A percentile compares a stretch with the other conserved stretches of the same genome.
phyloP scores from a whole-genome alignment of 73 alveolate genomes.

The Paramecium octaurelia region DNA sequence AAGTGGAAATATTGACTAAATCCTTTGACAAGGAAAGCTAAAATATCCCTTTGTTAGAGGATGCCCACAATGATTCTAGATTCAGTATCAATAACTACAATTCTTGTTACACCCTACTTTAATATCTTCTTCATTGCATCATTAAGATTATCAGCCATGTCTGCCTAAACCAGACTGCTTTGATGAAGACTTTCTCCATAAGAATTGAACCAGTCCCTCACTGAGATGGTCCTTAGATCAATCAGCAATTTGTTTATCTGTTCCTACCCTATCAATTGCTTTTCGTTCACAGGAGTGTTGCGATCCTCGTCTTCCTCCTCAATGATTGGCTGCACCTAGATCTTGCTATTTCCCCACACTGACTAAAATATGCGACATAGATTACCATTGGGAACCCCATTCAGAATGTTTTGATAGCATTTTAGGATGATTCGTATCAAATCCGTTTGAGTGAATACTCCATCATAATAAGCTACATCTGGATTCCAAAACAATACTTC shows the following conservation, averaged over 20 bases:
- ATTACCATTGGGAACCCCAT: slow-evolving; percentile 27
- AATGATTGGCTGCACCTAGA: not conserved
- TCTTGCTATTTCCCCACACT: slow-evolving; percentile 6
- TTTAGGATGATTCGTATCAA: slow-evolving; percentile 25
- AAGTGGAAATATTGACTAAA: slow-evolving; percentile 23
- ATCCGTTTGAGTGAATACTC: slow-evolving; percentile 41
- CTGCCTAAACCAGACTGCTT: not conserved
- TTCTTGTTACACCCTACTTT: slow-evolving; percentile 31
- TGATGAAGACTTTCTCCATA: slow-evolving; percentile 40
- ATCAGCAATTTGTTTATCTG: not conserved
- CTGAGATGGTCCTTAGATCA: slow-evolving; percentile 3
- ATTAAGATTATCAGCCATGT: slow-evolving; percentile 16
- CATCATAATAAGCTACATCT: slow-evolving; percentile 52
- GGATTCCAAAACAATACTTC: slow-evolving; percentile 56
- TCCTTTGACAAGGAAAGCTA: slow-evolving; percentile 38
- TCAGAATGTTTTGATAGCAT: not conserved
- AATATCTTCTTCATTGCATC: slow-evolving; percentile 14
- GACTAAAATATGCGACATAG: not conserved
- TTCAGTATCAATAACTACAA: slow-evolving; percentile 30
- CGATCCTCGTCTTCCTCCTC: not conserved
- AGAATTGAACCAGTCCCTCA: not conserved
- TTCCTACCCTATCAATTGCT: not conserved
- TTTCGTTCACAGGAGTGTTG: not conserved
- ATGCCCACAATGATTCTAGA: slow-evolving; percentile 19
- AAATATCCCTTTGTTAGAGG: not conserved